A percentile compares a stretch with the other conserved stretches of the same genome.
phyloP scores from a whole-genome alignment of 768 basidiomycete species.

The Psilocybe azurescens region DNA sequence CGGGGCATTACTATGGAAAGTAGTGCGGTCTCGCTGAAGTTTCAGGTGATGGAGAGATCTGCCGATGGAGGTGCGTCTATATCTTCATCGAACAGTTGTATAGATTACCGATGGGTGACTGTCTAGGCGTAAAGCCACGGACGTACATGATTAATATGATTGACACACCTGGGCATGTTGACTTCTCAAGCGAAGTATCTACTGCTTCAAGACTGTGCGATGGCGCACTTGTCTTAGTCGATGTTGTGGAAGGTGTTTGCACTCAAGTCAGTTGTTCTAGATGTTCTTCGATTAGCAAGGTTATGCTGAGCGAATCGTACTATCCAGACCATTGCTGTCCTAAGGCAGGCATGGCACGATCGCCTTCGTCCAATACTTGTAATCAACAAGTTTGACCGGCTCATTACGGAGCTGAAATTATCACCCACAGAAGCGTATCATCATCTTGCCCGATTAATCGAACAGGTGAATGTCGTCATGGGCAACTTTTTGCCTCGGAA shows the following conservation, averaged over 20 bases:
- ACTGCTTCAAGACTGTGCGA: constrained; percentile 93
- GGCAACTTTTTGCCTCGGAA: constrained; percentile 93
- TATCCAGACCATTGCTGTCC: constrained; percentile 87
- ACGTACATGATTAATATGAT: constrained; percentile 94
- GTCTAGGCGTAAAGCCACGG: constrained; percentile 57
- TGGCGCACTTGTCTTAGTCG: constrained; percentile 93
- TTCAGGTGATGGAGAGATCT: constrained; percentile 73
- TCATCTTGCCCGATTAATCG: constrained; percentile 90
- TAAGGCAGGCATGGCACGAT: constrained; percentile 94
- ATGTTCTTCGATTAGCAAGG: constrained; percentile 3
- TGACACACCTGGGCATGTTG: constrained; percentile 98
- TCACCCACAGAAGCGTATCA: constrained; percentile 93
- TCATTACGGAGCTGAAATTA: constrained; percentile 92
- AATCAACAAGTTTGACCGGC: constrained; percentile 95
- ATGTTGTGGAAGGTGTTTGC: constrained; percentile 97
- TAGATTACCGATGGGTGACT: constrained; percentile 3
- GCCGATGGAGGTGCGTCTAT: constrained; percentile 58
- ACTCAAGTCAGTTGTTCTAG: constrained; percentile 72
- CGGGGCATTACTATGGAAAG: constrained; percentile 99
- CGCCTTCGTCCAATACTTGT: constrained; percentile 89
- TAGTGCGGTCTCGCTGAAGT: constrained; percentile 89
- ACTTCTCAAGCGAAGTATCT: constrained; percentile 97
- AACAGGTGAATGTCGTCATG: constrained; percentile 99
- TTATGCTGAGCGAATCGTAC: background rate
- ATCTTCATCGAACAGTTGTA: background rate